Evolutionary conservation across 371 early-diverging fungal genomes (phyloP).

Genomic region (Mucor saturninus): DNA sequence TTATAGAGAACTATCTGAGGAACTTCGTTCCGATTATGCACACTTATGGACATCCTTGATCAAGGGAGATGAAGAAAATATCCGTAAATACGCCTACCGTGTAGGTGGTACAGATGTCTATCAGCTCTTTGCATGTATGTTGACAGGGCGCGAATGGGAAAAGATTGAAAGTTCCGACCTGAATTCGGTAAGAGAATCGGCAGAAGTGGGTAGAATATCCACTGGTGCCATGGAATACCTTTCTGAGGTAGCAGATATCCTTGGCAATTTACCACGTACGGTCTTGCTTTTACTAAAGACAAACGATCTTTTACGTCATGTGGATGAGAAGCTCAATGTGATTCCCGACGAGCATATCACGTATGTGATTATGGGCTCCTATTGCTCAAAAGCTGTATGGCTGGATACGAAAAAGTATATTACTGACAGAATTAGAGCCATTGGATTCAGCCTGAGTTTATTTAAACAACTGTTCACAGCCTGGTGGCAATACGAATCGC

Average conservation of each 20-base stretch:
- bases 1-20: conserved; percentile 77
- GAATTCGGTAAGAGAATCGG: conserved; percentile 42
- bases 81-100: conserved; percentile 58
- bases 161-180: conserved; percentile 50
- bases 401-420: conserved; percentile 3
- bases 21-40: conserved; percentile 87
- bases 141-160: conserved; percentile 88
- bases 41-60: conserved; percentile 87
- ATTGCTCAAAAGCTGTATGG: conserved; percentile 35
- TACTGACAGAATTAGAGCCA: conserved; percentile 33
- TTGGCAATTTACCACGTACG: conserved; percentile 80
- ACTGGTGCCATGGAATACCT: conserved; percentile 57
- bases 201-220: conserved; percentile 54
- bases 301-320: conserved; percentile 35
- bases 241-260: conserved; percentile 74
- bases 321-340: not conserved
- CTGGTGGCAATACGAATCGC: conserved; percentile 51
- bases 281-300: conserved; percentile 88
- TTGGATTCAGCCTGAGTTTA: conserved; percentile 35
- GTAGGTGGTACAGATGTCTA: conserved; percentile 74
- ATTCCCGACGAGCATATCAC: conserved; percentile 1
- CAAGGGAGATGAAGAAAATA: conserved; percentile 73
- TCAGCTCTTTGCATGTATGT: conserved; percentile 81
- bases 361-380: too few species aligned
- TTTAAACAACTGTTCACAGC: conserved; percentile 36